These are phyloP conservation scores for Candida yuanshanica DNA, from an alignment of 805 yeast genomes.

Conservation along the genomic window DNA sequence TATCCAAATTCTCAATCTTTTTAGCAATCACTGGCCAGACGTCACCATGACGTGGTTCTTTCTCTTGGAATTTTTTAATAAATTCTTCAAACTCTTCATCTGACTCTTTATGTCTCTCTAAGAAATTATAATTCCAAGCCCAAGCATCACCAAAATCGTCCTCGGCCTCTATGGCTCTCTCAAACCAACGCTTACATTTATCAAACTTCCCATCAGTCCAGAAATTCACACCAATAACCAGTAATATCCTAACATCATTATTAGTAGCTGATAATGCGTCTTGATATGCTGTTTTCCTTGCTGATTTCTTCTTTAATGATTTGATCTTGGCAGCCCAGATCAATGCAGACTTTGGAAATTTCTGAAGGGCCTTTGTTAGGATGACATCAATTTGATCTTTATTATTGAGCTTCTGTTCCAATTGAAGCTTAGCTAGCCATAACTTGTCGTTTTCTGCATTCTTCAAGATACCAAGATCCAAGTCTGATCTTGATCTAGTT, in stretches of 20 bases:
- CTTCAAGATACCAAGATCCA: slow-evolving; percentile 59
- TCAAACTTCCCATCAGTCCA: slow-evolving; percentile 58
- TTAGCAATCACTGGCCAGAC: slow-evolving; percentile 53
- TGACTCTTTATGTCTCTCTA: slow-evolving; percentile 27
- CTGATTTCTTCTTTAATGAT: slow-evolving; percentile 38
- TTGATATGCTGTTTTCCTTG: slow-evolving; percentile 51
- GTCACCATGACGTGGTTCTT: slow-evolving; percentile 57
- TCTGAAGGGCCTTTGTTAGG: slow-evolving; percentile 51
- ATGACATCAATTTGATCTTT: slow-evolving; percentile 46
- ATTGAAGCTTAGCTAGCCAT: slow-evolving; percentile 50
- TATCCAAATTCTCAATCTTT: slow-evolving; percentile 39
- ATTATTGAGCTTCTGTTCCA: slow-evolving; percentile 52
- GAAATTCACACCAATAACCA: slow-evolving; percentile 61
- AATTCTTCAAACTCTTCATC: slow-evolving; percentile 32
- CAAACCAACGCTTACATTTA: slow-evolving; percentile 71
- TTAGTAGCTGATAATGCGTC: slow-evolving; percentile 68
- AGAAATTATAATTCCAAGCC: slow-evolving; percentile 54
- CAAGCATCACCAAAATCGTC: slow-evolving; percentile 70
- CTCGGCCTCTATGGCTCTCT: slow-evolving; percentile 54
- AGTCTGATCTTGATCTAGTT: slow-evolving; percentile 61
- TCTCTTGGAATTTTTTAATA: slow-evolving; percentile 31
- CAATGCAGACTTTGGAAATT: slow-evolving; percentile 49
- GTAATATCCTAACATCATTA: slow-evolving; percentile 52
- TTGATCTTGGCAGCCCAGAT: slow-evolving; percentile 64
- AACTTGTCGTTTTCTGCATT: slow-evolving; percentile 44